phyloP scores from a whole-genome alignment of 2,329 filamentous ascomycete species.

The Pseudogymnoascus sp. region DNA sequence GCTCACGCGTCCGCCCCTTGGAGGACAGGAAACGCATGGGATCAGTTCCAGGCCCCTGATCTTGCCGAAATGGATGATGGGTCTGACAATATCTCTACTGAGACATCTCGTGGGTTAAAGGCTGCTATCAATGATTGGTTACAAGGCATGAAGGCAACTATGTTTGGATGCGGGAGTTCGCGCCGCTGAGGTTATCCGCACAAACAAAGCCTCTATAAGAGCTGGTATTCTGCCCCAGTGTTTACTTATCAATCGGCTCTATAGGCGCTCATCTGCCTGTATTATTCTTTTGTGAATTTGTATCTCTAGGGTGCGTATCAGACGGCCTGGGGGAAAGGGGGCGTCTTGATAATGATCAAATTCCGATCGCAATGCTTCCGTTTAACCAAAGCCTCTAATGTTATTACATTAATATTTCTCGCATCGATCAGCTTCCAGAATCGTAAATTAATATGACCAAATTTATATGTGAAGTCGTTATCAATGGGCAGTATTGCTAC shows the following conservation, averaged over 20 bases:
- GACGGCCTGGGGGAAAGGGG: neutral
- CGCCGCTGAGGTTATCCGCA: neutral
- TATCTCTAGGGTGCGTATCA: neutral
- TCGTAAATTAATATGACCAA: neutral
- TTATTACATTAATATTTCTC: constrained; percentile 1
- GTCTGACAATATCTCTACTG: neutral
- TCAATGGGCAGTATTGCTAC: neutral
- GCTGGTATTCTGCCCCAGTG: neutral
- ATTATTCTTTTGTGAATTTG: constrained; percentile 2
- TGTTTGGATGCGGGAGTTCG: neutral
- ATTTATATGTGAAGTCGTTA: neutral
- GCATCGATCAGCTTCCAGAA: neutral
- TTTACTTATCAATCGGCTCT: neutral
- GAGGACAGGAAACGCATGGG: neutral
- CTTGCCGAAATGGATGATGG: neutral
- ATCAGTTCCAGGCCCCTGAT: neutral
- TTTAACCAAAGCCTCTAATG: neutral
- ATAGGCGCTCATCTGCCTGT: neutral
- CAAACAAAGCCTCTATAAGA: too few relatives aligned
- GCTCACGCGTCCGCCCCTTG: neutral
- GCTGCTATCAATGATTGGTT: neutral
- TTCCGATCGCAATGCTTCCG: neutral
- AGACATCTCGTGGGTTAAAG: neutral
- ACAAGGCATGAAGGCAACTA: neutral
- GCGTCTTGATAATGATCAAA: neutral